Base-by-base conservation (phyloP, 2,329 filamentous ascomycete species). In the Aspergillus jensenii region DNA sequence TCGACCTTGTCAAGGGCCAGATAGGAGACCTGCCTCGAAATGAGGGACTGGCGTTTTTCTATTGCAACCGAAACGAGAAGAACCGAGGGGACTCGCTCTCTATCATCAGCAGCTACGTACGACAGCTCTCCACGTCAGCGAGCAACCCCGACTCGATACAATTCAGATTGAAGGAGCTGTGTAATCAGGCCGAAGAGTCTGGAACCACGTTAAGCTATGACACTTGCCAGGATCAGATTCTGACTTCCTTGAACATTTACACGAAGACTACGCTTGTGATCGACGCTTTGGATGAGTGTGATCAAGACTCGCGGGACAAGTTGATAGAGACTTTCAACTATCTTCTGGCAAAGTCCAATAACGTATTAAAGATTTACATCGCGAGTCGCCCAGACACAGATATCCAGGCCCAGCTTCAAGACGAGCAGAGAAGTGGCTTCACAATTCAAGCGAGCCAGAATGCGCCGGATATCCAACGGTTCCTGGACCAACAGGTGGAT, bases 371-470 rank as follows among this genome's bases (percentile, higher is more conserved):
- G 33, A 54, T 77, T 9, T 75, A 75, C 46, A 68, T 74, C 46
- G 71, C 72, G 0, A 72, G 73, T 55, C 64, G 72, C 0, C 70
- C 66, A 6, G 70, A 74, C 35, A 31, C 23, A 4, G 70, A 73
- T 52, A 70, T 74, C 27, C 55, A 58, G 25, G 41, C 45, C 9
- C 60, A 52, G 2, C 65, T 73, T 83, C 45, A 71, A 1, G 81
- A 80, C 44, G 80, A 81, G 8, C 76, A 25, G 23, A 25, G 23
- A 25, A 6, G 2, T 75, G 1, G 84, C 75, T 1, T 82, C 80
- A 2, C 78, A 77, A 58, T 84, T 17, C 44, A 14, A 17, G 59
- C 62, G 5, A 52, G 23, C 9, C 52, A 65, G 17, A 66, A 64
- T 31, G 41, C 58, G 9, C 33, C 41, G 3, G 63, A 65, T 33